Conservation (phyloP, 306 rosid species). For the Malus fusca region DNA sequence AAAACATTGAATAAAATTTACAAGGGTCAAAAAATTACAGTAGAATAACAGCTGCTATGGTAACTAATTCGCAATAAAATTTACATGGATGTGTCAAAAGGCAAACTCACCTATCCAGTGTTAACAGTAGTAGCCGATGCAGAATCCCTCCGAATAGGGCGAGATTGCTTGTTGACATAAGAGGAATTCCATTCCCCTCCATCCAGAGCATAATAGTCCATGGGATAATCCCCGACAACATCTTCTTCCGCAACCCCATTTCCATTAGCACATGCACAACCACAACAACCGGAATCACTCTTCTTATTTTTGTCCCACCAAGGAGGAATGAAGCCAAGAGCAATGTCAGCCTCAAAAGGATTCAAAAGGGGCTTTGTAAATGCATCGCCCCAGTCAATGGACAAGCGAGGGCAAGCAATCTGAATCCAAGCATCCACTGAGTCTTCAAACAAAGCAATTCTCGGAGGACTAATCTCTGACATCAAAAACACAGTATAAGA, state of each 20-base stretch:
- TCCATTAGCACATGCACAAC: conserved; percentile 7
- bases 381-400: conserved; percentile 96
- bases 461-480: conserved; percentile 81
- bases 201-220: conserved; percentile 91
- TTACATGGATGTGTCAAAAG: neutral
- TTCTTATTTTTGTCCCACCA: conserved; percentile 73
- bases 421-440: conserved; percentile 95
- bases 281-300: conserved; percentile 29
- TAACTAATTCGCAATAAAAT: neutral
- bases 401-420: conserved; percentile 85
- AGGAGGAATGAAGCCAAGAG: conserved; percentile 68
- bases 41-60: neutral
- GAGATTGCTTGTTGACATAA: conserved; percentile 43
- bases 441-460: conserved; percentile 65
- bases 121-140: conserved; percentile 2
- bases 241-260: conserved; percentile 16
- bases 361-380: conserved; percentile 77
- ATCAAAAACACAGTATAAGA: conserved; percentile 62
- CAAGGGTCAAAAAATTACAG: neutral
- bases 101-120: neutral
- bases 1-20: too few species aligned
- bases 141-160: conserved; percentile 36
- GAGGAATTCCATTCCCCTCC: conserved; percentile 96
- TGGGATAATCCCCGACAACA: conserved; percentile 60
- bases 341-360: conserved; percentile 85